Evolutionary conservation across 2,329 filamentous ascomycete species (phyloP).

Genomic region (Colletotrichum neosansevieriae): DNA sequence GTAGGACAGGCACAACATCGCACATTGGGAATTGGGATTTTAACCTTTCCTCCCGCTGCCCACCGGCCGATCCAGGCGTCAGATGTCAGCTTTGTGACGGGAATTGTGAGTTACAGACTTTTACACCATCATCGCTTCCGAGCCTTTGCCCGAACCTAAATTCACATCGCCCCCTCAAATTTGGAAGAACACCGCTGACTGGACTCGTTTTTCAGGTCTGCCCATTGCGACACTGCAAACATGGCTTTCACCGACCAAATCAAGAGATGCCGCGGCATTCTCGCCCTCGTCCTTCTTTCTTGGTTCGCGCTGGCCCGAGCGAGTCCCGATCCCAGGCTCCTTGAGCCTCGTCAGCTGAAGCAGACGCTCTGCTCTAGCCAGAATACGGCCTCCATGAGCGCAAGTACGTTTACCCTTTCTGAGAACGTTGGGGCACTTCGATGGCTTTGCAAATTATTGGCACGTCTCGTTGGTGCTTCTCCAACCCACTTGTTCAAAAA

Average conservation of each 20-base stretch:
- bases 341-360: conserved; percentile 40
- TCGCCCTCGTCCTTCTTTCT: conserved; percentile 45
- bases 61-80: conserved; percentile 31
- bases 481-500: neutral
- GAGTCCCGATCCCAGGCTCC: conserved; percentile 4
- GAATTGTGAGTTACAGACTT: conserved; percentile 23
- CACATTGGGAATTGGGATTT: conserved; percentile 21
- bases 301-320: conserved; percentile 43
- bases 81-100: conserved; percentile 36
- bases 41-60: conserved; percentile 25
- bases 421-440: neutral
- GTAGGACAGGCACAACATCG: conserved; percentile 27
- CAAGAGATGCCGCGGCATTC: conserved; percentile 40
- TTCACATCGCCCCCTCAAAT: neutral
- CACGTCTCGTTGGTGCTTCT: too few relatives aligned
- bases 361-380: conserved; percentile 50
- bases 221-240: conserved; percentile 25
- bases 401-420: conserved; percentile 47
- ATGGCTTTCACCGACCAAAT: conserved; percentile 44
- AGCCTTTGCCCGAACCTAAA: conserved; percentile 15
- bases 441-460: neutral
- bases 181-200: conserved; percentile 8
- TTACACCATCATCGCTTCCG: neutral
- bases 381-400: conserved; percentile 50
- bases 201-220: conserved; percentile 4